Conservation (phyloP, 2,329 filamentous ascomycete genomes). For the Dothidotthia symphoricarpi region DNA sequence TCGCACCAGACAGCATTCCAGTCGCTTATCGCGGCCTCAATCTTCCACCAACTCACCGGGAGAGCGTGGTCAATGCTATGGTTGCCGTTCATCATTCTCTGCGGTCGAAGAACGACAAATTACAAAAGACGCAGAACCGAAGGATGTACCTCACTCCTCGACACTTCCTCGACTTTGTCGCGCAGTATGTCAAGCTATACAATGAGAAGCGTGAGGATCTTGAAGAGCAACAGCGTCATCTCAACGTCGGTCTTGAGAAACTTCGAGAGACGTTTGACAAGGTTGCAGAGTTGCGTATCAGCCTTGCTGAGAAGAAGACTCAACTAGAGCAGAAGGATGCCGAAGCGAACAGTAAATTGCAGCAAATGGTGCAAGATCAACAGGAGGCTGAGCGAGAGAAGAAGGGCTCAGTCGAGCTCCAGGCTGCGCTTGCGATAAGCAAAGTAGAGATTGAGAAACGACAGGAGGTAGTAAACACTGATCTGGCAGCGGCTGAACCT, state of each 20-base stretch:
- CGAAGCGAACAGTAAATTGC: constrained; percentile 95
- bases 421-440: constrained; percentile 81
- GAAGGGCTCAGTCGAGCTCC: constrained; percentile 82
- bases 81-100: constrained; percentile 97
- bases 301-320: constrained; percentile 88
- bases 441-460: constrained; percentile 82
- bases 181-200: constrained; percentile 95
- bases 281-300: constrained; percentile 85
- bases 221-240: constrained; percentile 95
- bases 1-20: constrained; percentile 85
- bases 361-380: constrained; percentile 96
- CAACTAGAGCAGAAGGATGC: constrained; percentile 91
- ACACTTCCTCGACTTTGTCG: constrained; percentile 97
- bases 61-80: constrained; percentile 95
- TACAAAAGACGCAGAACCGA: constrained; percentile 89
- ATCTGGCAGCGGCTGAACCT: constrained; percentile 87
- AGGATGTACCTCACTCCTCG: constrained; percentile 91
- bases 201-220: constrained; percentile 98
- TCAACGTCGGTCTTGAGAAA: constrained; percentile 98
- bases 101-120: constrained; percentile 80
- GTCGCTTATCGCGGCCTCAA: constrained; percentile 84
- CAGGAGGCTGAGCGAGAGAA: constrained; percentile 91
- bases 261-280: constrained; percentile 95
- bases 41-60: constrained; percentile 84
- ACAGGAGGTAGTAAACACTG: constrained; percentile 78